phyloP scores from a whole-genome alignment of 352 stramenopile species.

The Pythium aristosporum region DNA sequence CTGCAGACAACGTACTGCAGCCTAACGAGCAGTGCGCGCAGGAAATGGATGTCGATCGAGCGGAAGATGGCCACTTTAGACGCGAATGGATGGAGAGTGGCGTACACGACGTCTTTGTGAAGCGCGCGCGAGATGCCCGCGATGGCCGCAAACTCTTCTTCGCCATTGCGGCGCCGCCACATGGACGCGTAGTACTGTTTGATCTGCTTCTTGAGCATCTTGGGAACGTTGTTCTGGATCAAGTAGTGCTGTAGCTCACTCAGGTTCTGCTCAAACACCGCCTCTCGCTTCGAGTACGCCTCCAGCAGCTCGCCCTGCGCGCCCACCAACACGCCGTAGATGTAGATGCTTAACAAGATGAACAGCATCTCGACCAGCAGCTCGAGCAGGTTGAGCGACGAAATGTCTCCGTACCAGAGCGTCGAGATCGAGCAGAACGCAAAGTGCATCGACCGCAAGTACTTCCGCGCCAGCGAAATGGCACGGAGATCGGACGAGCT shows the following conservation, averaged over 20 bases:
- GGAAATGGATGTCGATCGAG: constrained; percentile 53
- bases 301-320: constrained; percentile 57
- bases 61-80: constrained; percentile 52
- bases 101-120: constrained; percentile 60
- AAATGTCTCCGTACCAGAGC: constrained; percentile 67
- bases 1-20: constrained; percentile 66
- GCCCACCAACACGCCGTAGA: constrained; percentile 63
- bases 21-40: constrained; percentile 52
- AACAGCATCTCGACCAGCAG: constrained; percentile 54
- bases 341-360: constrained; percentile 68
- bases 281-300: constrained; percentile 41
- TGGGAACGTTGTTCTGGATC: constrained; percentile 64
- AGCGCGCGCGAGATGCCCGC: constrained; percentile 44
- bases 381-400: constrained; percentile 66
- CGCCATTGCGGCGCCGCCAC: constrained; percentile 50
- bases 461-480: constrained; percentile 53
- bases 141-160: constrained; percentile 55
- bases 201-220: constrained; percentile 62
- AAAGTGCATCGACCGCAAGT: constrained; percentile 63
- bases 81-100: constrained; percentile 49
- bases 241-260: constrained; percentile 71
- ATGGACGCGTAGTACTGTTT: constrained; percentile 73
- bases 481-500: constrained; percentile 27
- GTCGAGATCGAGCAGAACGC: constrained; percentile 66
- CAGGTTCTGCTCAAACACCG: constrained; percentile 64